These are phyloP conservation scores for Tribonema minus DNA, from an alignment of 108 stramenopile genomes.

Conservation along the genomic window DNA sequence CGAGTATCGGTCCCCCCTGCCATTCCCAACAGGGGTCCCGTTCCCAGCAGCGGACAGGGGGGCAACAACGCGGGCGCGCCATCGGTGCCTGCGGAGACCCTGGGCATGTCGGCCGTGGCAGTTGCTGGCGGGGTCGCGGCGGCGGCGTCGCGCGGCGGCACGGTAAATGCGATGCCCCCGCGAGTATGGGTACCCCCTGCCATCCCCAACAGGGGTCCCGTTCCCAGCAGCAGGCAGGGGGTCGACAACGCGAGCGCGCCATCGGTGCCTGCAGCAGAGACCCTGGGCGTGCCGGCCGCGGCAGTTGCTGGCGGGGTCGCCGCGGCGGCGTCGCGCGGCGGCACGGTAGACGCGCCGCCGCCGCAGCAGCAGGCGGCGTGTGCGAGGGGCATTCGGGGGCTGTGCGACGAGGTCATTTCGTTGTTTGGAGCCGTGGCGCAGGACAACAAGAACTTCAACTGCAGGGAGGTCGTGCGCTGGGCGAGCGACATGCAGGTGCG, in stretches of 20 bases:
- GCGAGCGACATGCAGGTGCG: background rate
- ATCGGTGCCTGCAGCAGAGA: background rate
- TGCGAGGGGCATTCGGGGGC: background rate
- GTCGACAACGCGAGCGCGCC: no score
- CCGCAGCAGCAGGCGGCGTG: background rate
- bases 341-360: background rate
- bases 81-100: background rate
- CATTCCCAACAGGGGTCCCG: no score
- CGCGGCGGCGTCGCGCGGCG: background rate
- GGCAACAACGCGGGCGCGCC: no score
- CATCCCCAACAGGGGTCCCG: no score
- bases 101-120: background rate
- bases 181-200: no score
- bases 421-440: background rate
- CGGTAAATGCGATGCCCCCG: background rate
- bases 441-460: background rate
- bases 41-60: no score
- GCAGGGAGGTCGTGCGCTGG: background rate
- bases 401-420: background rate
- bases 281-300: background rate
- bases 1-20: no score
- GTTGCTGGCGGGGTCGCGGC: background rate
- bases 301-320: background rate
- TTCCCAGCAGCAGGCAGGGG: no score
- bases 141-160: background rate